Base-by-base conservation (phyloP, 768 basidiomycete species). In the Calocera cornea region DNA sequence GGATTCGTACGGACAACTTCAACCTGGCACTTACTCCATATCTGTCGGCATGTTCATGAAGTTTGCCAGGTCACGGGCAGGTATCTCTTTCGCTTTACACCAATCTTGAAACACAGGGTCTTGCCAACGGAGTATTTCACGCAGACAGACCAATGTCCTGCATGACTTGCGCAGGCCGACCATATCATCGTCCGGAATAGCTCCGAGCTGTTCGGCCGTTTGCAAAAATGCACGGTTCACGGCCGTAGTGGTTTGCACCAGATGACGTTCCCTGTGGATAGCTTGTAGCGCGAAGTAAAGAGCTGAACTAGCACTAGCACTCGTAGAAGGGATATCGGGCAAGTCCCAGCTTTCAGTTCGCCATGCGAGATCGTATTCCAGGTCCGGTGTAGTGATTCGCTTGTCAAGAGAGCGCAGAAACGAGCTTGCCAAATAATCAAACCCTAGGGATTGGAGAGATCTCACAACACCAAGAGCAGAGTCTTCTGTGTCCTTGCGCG, bases 311-410 rank as follows among this genome's bases (percentile, higher is more conserved):
- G 84, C 75, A 31, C 78, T 78, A 27, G 77, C 77, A 19, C 27
- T 16, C 65, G 79, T 76, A 1, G 76, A 76, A 11, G 77, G 70
- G 0, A 80, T 79, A 64, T 89, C 84, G 0, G 95, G 95, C 29
- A 99, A 79, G 76, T 98, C 95, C 97, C 97, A 99, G 1, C 87
- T 88, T 69, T 89, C 91, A 0, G 94, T 95, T 54, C 95, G 83
- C 97, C 97, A 98, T 17, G 90, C 97, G 0, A 97, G 80, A 41
- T 86, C 83, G 75, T 92, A 94, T 36, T 80, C 83, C 79, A 90
- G 82, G 49, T 80, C 78, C 0, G 67, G 27, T 64, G 83, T 77
- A 17, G 81, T 74, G 29, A 69, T 72, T 17, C 27, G 68, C 60
- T 41, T 64, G 40, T 29, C 67, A 34, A 17, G n/a, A 41, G 74